Evolutionary conservation across 306 rosid species (phyloP), one percentile per base, ranked within the genome.

Genomic region (Psophocarpus tetragonolobus): DNA sequence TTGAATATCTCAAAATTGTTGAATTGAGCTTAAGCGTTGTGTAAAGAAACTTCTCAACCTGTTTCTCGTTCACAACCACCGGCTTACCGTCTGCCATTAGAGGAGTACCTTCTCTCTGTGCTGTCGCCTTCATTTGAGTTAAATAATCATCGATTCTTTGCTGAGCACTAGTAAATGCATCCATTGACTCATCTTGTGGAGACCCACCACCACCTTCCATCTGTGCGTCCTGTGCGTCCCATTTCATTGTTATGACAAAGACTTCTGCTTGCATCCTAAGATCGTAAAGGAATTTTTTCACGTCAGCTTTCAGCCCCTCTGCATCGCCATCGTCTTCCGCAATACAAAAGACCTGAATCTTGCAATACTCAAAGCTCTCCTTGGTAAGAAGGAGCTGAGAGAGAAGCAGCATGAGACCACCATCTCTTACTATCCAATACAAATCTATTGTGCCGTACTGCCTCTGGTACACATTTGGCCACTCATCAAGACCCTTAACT

Each of bases 241-340:
- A 92, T 82, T 89, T 95, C 89, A 91, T 85, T 9, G 97, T 88
- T 77, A 96, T 69, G 30, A 96, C 99, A 68, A 96, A 83, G 73
- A 96, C 99, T 84, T 96, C 99, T 1, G 99, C 98, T 71, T 96
- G 99, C 99, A 96, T 92, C 63, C 99, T 87, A 73, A 96, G 98
- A 86, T 96, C 99, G 20, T 96, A 96, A 15, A 96, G 80, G 83
- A 96, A 96, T 85, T 96, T 96, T 81, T 92, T 96, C 50, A 96
- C 98, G 39, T 96, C 99, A 64, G 97, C 91, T 86, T 96, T 96
- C 66, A 96, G 93, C 32, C 64, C 97, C 84, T 88, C 99, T 1
- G 99, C 98, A 44, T 96, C 99, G 5, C 89, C 76, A 61, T 92
- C 99, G 56, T 96, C 99, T 85, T 96, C 99, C 0, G 99, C 98